Percentiles rank a stretch among this genome's conserved stretches.
These are phyloP conservation scores for Chaetomium fimeti DNA, from an alignment of 495 filamentous ascomycete species.

Conservation along the genomic window DNA sequence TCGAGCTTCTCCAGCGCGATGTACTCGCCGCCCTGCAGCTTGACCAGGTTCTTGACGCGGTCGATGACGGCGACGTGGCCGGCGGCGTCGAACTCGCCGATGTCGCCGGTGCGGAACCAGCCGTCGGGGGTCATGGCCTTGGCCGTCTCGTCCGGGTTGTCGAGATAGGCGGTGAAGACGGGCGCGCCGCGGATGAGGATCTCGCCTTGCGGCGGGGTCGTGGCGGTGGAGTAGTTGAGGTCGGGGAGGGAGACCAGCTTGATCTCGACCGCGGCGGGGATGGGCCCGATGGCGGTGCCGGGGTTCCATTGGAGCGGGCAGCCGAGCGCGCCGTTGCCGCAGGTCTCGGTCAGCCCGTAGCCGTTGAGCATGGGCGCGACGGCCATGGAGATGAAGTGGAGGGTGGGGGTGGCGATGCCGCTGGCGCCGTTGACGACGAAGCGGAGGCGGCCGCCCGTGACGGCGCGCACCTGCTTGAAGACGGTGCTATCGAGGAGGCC, in stretches of 20 bases:
- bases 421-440: slow-evolving; percentile 81
- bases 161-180: slow-evolving; percentile 73
- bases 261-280: slow-evolving; percentile 61
- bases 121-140: slow-evolving; percentile 79
- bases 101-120: slow-evolving; percentile 92
- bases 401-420: slow-evolving; percentile 72
- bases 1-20: slow-evolving; percentile 67
- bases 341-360: slow-evolving; percentile 88
- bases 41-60: slow-evolving; percentile 82
- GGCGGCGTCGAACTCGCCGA: slow-evolving; percentile 67
- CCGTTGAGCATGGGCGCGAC: slow-evolving; percentile 75
- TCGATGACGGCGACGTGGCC: slow-evolving; percentile 87
- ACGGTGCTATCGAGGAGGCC: slow-evolving; percentile 75
- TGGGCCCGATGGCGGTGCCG: slow-evolving; percentile 73
- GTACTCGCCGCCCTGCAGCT: slow-evolving; percentile 65
- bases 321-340: slow-evolving; percentile 65
- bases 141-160: slow-evolving; percentile 75
- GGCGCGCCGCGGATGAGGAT: slow-evolving; percentile 71
- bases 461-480: slow-evolving; percentile 67
- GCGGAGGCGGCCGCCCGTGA: slow-evolving; percentile 68
- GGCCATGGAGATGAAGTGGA: slow-evolving; percentile 74
- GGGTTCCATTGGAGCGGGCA: slow-evolving; percentile 66
- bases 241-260: slow-evolving; percentile 81
- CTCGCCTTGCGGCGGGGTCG: slow-evolving; percentile 82
- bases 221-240: slow-evolving; percentile 75